Evolutionary conservation across 2,329 filamentous ascomycete species (phyloP), one percentile per base, ranked within the genome.

Genomic region (Remersonia thermophila): DNA sequence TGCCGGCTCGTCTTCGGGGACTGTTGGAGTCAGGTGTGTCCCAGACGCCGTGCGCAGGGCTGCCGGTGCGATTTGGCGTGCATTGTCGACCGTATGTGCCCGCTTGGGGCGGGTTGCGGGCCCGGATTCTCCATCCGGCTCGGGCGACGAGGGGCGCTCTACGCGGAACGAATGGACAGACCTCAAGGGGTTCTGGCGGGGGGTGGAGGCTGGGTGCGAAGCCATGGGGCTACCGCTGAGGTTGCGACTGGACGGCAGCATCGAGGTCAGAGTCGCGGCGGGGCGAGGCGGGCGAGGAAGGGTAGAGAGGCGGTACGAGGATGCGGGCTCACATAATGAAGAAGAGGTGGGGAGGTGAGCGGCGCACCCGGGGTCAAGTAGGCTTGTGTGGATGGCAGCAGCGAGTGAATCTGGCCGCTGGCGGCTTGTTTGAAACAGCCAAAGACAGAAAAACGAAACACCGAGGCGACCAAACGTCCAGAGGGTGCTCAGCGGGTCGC

Each of bases 81-180:
- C 56, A 47, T 63, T 62, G 34, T 66, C 60, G 40, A 65, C 57
- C 8, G 66, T 70, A 41, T 61, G 63, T 10, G 66, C 63, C 47
- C 65, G 57, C 52, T 65, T 63, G n/a, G 57, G 50, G 13, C 52
- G 53, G 5, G 46, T 37, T 17, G 12, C 45, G 5, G 38, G 25
- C 9, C 9, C 20, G 20, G 20, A 23, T 5, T 23, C 9, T 5
- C 5, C 20, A 23, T 23, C 20, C 5, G 20, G 20, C 5, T 47
- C 45, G 12, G 45, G 35, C 8, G 46, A 42, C 2, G 33, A n/a
- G 30, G 37, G 35, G 32, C 36, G 43, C 33, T 46, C 43, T 13
- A 46, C 43, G 10, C 39, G 43, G 26, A 54, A 52, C 23, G 56
- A 52, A 16, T 47, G 48, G 15, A 49, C 43, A 9, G 54, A 42